A percentile compares a stretch with the other conserved stretches of the same genome.
Conservation (phyloP, 2,329 filamentous ascomycete genomes). For the Penicillium sclerotigenum region DNA sequence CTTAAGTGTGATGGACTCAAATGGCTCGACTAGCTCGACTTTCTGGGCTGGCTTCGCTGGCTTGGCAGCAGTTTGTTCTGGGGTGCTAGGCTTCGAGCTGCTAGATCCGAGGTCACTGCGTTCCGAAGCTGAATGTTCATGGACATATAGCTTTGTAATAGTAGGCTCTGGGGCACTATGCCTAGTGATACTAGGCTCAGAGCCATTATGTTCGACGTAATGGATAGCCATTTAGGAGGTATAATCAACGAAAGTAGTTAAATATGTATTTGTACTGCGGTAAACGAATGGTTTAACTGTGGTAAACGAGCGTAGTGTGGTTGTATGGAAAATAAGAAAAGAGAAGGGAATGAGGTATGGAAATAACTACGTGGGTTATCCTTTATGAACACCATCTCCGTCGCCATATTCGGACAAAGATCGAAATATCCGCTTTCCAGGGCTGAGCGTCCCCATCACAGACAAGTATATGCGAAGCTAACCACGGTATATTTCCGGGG, state of each 20-base stretch:
- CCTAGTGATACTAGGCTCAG: not conserved
- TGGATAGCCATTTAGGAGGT: not conserved
- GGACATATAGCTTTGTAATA: not conserved
- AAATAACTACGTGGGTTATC: not conserved
- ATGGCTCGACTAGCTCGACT: not conserved
- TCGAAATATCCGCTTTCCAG: not conserved
- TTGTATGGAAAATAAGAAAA: not conserved
- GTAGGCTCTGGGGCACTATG: not conserved
- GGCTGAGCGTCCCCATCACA: not conserved
- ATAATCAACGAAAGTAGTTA: not conserved
- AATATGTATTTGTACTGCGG: not conserved
- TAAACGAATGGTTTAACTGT: not conserved
- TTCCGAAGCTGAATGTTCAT: not conserved
- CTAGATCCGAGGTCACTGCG: not conserved
- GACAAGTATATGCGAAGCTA: not conserved
- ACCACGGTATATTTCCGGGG: not conserved
- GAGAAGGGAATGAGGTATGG: not conserved
- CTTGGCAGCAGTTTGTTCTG: constrained; percentile 1
- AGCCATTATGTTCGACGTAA: not conserved
- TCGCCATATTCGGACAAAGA: not conserved
- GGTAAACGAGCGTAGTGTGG: not conserved
- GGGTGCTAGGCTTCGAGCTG: not conserved
- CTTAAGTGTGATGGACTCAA: too few species aligned
- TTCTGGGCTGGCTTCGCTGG: not conserved
- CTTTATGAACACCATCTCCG: not conserved